Evolutionary conservation across 179 eudicot species (phyloP), one percentile per base, ranked within the genome.

Genomic region (Silene noctiflora): DNA sequence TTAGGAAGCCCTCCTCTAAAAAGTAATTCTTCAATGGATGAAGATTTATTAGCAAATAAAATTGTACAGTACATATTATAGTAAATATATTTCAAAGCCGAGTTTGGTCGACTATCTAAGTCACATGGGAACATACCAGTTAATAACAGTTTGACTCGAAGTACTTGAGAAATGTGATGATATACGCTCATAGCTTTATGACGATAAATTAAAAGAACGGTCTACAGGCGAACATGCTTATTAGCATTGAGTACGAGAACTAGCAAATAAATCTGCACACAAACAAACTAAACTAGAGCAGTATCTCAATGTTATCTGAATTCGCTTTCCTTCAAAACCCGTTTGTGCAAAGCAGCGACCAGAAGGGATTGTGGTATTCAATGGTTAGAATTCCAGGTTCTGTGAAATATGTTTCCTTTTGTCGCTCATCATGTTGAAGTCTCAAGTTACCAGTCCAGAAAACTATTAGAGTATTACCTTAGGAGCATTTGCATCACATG

Each of bases 181-280:
- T 8, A 39, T 39, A 39, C 0, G 9, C 9, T 8, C 12, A 42
- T 42, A 53, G 20, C 59, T 14, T 53, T 53, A 53, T 14, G 19
- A 53, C 13, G 59, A 56, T 56, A 56, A 21, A 20, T 42, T 25
- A 69, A 46, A 69, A 24, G 12, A 63, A 25, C 33, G 31, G n/a
- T 21, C 65, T n/a, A 61, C 29, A 61, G 20, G 16, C 9, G 35
- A 4, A 63, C 4, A 63, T 24, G 55, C 55, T 44, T 69, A 69
- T 5, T 31, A 33, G 48, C 6, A 19, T 66, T 5, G 70, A 33
- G 51, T 67, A 67, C 14, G 12, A 6, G 4, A 42, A 69, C 16
- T 56, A 69, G 46, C n/a, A 29, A 42, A 20, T 5, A 69, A 69
- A 42, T 71, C 68, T 82, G 79, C 82, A 75, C 82, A 75, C 16